Evolutionary conservation across 2,329 filamentous ascomycete species (phyloP), one percentile per base, ranked within the genome.

Genomic region (Nothophoma quercina): DNA sequence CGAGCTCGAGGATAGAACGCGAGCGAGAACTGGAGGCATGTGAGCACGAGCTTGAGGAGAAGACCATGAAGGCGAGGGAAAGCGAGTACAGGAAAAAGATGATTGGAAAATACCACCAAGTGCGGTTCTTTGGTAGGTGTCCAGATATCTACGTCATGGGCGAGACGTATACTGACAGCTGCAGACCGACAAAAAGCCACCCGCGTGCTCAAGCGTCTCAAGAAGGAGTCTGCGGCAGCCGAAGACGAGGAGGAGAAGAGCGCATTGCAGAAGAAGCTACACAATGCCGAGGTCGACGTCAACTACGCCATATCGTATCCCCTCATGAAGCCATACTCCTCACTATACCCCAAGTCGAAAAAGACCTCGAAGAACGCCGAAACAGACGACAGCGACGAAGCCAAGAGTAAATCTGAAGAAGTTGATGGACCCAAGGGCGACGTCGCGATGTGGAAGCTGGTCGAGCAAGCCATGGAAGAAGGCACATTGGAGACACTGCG

Each of bases 31-130:
- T 93, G 57, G 82, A 82, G 38, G 82, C 86, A 4, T 87, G 87
- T 65, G 81, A 85, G 72, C 79, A 84, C 58, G 87, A 89, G 65
- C 78, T 93, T 52, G 79, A 53, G 19, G 69, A 72, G 56, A 73
- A 72, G 60, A 50, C 58, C 13, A 56, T 53, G 29, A 59, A 75
- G 4, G 80, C 83, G 57, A 80, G 83, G 39, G 78, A 83, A 53
- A 80, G 81, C 52, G 85, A 86, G 64, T 87, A 85, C 75, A 81
- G 81, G 68, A 82, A 85, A 60, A 81, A 85, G 53, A 90, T 93
- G 84, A 91, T 93, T 57, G 80, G 80, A 42, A 89, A 87, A 72
- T 95, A 92, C 65, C 90, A 93, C 71, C 93, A 91, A 84, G 85
- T 93, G 42, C 81, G 90, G 22, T 95, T 95, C 71, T 93, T 93